phyloP scores from a whole-genome alignment of 2,329 filamentous ascomycete species.

The Alternaria atra region DNA sequence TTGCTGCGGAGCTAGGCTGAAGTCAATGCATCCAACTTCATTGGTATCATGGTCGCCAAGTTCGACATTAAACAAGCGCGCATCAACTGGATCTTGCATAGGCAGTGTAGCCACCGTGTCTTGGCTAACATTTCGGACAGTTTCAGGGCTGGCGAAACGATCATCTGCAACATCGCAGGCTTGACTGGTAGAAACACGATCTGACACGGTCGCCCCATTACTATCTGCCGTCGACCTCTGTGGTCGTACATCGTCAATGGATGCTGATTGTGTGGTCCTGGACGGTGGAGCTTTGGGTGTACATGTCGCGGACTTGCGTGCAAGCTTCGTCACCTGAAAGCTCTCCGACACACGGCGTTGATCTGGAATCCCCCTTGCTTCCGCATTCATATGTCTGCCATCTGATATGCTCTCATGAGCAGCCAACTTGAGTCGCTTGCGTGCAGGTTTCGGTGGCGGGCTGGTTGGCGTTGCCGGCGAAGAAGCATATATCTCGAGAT shows the following conservation, averaged over 20 bases:
- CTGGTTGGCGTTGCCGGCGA: constrained; percentile 6
- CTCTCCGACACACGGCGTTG: constrained; percentile 27
- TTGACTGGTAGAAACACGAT: not conserved
- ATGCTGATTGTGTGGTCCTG: not conserved
- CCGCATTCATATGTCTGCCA: not conserved
- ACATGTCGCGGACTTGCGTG: not conserved
- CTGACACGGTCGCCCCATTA: not conserved
- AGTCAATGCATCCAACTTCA: not conserved
- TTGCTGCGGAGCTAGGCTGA: not conserved
- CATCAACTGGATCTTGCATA: not conserved
- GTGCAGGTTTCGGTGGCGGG: constrained; percentile 7
- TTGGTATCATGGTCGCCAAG: not conserved
- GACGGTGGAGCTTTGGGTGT: not conserved
- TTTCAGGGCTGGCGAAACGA: not conserved
- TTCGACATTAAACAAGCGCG: not conserved
- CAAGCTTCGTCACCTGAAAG: constrained; percentile 25
- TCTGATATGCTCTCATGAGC: not conserved
- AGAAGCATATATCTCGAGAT: constrained; percentile 28
- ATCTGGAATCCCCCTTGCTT: constrained; percentile 3
- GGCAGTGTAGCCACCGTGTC: not conserved
- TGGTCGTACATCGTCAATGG: not conserved
- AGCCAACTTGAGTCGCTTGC: constrained; percentile 24
- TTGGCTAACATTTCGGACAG: not conserved
- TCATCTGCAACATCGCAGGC: not conserved
- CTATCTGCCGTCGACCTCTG: not conserved